Evolutionary conservation across 1,284 basidiomycete genomes (phyloP).

Genomic region (Cryptococcus depauperatus): DNA sequence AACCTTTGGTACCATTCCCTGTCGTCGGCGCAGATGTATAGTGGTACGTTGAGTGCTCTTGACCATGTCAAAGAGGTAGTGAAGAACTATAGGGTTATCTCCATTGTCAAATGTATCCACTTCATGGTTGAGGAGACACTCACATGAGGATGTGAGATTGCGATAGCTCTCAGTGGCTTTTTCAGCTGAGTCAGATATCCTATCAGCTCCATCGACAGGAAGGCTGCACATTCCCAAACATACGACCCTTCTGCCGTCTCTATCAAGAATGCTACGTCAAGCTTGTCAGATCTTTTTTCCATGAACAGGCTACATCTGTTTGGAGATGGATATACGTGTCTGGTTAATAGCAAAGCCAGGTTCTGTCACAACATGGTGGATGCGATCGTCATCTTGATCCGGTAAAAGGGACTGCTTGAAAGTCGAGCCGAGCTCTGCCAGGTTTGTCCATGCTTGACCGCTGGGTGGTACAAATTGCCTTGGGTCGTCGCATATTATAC

Average conservation of each 20-base stretch:
- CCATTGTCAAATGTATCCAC: not conserved
- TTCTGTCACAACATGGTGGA: slow-evolving; percentile 30
- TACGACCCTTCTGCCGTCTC: slow-evolving; percentile 32
- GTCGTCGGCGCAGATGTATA: slow-evolving; percentile 36
- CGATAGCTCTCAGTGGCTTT: slow-evolving; percentile 36
- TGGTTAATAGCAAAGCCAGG: slow-evolving; percentile 40
- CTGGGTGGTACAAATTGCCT: slow-evolving; percentile 36
- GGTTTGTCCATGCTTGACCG: slow-evolving; percentile 39
- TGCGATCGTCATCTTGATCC: slow-evolving; percentile 34
- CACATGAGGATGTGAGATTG: slow-evolving; percentile 44
- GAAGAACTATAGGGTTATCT: slow-evolving; percentile 34
- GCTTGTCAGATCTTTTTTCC: not conserved
- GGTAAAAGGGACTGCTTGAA: slow-evolving; percentile 24
- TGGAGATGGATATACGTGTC: slow-evolving; percentile 38
- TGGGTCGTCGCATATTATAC: slow-evolving; percentile 33
- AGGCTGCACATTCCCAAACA: slow-evolving; percentile 43
- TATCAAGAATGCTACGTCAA: slow-evolving; percentile 34
- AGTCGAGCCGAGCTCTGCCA: slow-evolving; percentile 18
- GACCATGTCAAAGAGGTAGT: slow-evolving; percentile 41
- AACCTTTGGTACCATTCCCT: slow-evolving; percentile 37
- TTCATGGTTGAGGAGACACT: slow-evolving; percentile 3
- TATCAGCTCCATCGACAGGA: slow-evolving; percentile 29
- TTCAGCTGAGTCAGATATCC: slow-evolving; percentile 22
- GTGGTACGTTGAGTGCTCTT: slow-evolving; percentile 34
- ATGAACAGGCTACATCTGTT: not conserved